phyloP scores from a whole-genome alignment of 192 early-diverging fungal genomes.

The Coemansia sp. region DNA sequence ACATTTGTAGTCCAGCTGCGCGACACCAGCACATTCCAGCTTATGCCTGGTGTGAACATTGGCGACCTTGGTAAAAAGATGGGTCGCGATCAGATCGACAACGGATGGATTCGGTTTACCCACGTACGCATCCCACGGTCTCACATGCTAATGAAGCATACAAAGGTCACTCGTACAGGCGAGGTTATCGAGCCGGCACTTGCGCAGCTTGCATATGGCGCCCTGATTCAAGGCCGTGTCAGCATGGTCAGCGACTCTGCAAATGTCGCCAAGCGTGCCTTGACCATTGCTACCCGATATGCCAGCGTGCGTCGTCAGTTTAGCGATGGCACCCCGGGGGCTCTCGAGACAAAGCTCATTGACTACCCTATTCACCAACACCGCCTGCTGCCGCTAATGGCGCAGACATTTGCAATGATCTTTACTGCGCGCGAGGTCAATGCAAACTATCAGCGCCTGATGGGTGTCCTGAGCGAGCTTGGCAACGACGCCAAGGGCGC shows the following conservation, averaged over 20 bases:
- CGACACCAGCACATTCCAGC: slow-evolving; percentile 71
- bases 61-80: slow-evolving; percentile 95
- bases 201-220: slow-evolving; percentile 84
- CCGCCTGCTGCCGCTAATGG: slow-evolving; percentile 88
- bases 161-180: slow-evolving; percentile 78
- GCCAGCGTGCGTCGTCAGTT: slow-evolving; percentile 92
- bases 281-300: slow-evolving; percentile 89
- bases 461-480: slow-evolving; percentile 69
- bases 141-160: slow-evolving; percentile 93
- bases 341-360: slow-evolving; percentile 82
- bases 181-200: slow-evolving; percentile 77
- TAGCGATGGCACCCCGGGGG: slow-evolving; percentile 55
- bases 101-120: slow-evolving; percentile 92
- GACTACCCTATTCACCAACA: slow-evolving; percentile 94
- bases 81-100: slow-evolving; percentile 88
- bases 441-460: slow-evolving; percentile 73
- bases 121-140: slow-evolving; percentile 85
- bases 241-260: slow-evolving; percentile 82
- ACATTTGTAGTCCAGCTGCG: slow-evolving; percentile 87
- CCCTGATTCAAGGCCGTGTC: slow-evolving; percentile 80
- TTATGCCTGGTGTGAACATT: slow-evolving; percentile 83
- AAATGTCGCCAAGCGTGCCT: slow-evolving; percentile 83
- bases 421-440: slow-evolving; percentile 85
- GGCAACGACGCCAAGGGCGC: slow-evolving; percentile 58
- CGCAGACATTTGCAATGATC: slow-evolving; percentile 86